Base-by-base conservation (phyloP, 805 yeast genomes). In the Pichia paraexigua region DNA sequence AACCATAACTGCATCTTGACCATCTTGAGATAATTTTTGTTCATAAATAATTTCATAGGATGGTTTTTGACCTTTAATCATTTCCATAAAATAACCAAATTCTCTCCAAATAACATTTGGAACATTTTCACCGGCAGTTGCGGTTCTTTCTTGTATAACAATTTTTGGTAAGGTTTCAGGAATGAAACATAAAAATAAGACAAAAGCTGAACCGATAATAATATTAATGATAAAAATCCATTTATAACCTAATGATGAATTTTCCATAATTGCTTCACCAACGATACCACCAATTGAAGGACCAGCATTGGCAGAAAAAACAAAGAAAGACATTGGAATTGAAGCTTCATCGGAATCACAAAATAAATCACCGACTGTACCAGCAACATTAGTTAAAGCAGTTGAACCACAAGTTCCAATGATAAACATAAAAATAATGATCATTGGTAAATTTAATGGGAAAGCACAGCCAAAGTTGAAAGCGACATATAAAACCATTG, bases 101-200 rank as follows among this genome's bases (percentile, higher is more conserved):
- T 63, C 67, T 58, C 67, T 61, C n/a, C 57, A 41, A 30, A 61
- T 30, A n/a, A 61, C 57, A 45, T 51, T 47, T 18, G 65, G 63
- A 35, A 49, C 58, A 22, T 51, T 48, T 53, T 52, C 59, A 45
- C 61, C 65, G 46, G 60, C 60, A 24, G 57, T 53, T 18, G 61
- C 58, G 50, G 58, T 60, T 57, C 65, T 64, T 51, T 60, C 68
- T 20, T 62, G 59, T 49, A 67, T 67, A 24, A 67, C 70, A 39
- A 65, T 51, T 59, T 69, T 64, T 49, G 71, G 70, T 47, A 67
- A 56, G n/a, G 71, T 67, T 53, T 66, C 71, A 39, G 70, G 71
- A 17, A 66, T 45, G 41, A 67, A 62, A 35, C 53, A 46, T 43
- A 65, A 37, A 9, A 43, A 46, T 25, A 66, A 15, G 27, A 59